Evolutionary conservation across 2,329 filamentous ascomycete species (phyloP), one percentile per base, ranked within the genome.

Genomic region (Nemania abortiva): DNA sequence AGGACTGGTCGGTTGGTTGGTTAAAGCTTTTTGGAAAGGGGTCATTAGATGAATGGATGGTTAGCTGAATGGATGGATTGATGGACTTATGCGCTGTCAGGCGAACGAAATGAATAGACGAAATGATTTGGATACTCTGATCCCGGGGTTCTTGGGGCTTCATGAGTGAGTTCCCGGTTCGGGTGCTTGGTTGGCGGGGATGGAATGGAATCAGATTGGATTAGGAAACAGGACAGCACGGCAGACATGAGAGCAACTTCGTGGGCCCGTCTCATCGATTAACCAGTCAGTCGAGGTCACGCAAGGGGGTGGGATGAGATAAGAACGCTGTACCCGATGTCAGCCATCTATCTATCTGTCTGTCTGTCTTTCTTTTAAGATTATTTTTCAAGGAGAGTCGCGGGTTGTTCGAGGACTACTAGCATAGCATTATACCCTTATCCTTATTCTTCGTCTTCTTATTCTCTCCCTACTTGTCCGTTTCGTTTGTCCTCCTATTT

Each of bases 341-440:
- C 18, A 53, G 2, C 10, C n/a, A 15, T 15, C 24, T 37, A 37
- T 20, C 52, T 37, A 55, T 55, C 52, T 55, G 13, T 42, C 11
- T 5, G 37, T 42, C 13, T 42, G 37, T 42, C 37, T 42, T 34
- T 34, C 31, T n/a, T 9, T 49, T 49, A 24, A n/a, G 6, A 22
- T n/a, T 49, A 49, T 47, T 34, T 10, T 10, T 6, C 31, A 34
- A 10, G 6, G 31, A 34, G 31, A 15, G 52, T 6, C 29, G n/a
- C 10, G 52, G 18, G 11, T 55, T 53, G 60, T 61, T 66, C 52
- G 29, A 53, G 50, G 65, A 53, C 24, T 54, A 53, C 22, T 54
- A 69, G 52, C 70, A 70, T 73, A 72, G 70, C 71, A 72, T 72
- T 65, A 69, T 71, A 69, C 66, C 66, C 66, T 66, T 70, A 61